A percentile compares a stretch with the other conserved stretches of the same genome.
Evolutionary conservation across 108 stramenopile species (phyloP).

Genomic region (Licmophora abbreviata): DNA sequence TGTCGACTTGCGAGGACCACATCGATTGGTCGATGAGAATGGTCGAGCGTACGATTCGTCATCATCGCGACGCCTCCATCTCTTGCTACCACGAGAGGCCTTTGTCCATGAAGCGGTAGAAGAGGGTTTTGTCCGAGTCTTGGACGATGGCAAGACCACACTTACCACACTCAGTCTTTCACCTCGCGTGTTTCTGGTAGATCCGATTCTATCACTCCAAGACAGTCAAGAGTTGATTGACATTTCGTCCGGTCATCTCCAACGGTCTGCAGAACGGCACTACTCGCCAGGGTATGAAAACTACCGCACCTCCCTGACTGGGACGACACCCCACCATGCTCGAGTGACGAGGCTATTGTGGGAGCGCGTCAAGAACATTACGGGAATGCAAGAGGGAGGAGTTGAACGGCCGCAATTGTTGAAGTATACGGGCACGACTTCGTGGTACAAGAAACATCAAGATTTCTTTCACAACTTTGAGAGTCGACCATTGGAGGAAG

Average conservation of each 20-base stretch:
- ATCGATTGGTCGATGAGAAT: conserved; percentile 7
- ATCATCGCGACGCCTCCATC: conserved; percentile 1
- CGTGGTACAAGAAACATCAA: conserved; percentile 9
- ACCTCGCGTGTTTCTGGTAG: conserved; percentile 5
- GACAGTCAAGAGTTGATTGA: conserved; percentile 4
- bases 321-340: background rate
- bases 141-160: conserved; percentile 3
- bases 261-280: conserved; percentile 1
- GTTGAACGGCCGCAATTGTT: conserved; percentile 4
- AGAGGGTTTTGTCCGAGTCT: conserved; percentile 4
- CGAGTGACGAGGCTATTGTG: background rate
- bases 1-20: conserved; percentile 4
- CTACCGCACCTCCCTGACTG: conserved; percentile 1
- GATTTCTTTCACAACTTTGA: conserved; percentile 7
- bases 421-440: background rate
- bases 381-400: background rate
- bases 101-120: conserved; percentile 8
- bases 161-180: conserved; percentile 2
- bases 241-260: background rate
- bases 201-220: conserved; percentile 1
- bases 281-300: conserved; percentile 5
- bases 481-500: conserved; percentile 4
- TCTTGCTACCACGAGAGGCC: conserved; percentile 9
- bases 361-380: conserved; percentile 3
- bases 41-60: background rate